These are phyloP conservation scores for Kazachstania viticola DNA, from an alignment of 805 yeast genomes.

Conservation along the genomic window DNA sequence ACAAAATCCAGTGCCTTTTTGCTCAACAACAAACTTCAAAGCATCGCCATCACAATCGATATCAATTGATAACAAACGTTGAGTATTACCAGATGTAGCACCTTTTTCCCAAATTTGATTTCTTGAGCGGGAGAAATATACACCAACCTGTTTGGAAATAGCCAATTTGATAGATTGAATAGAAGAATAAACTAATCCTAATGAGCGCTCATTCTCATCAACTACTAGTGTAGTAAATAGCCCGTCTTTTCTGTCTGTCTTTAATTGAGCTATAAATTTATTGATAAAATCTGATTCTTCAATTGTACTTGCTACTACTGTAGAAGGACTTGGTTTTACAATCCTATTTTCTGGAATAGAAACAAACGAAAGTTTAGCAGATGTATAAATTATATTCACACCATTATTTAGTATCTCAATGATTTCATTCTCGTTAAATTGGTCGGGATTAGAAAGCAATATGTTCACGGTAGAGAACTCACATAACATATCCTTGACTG, in stretches of 20 bases:
- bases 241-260: slow-evolving; percentile 80
- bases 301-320: slow-evolving; percentile 3
- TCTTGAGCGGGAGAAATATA: slow-evolving; percentile 79
- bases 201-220: slow-evolving; percentile 52
- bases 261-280: slow-evolving; percentile 36
- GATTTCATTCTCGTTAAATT: slow-evolving; percentile 31
- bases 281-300: slow-evolving; percentile 12
- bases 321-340: slow-evolving; percentile 7
- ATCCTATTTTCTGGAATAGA: slow-evolving; percentile 40
- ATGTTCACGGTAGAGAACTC: slow-evolving; percentile 19
- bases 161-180: slow-evolving; percentile 72
- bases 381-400: slow-evolving; percentile 32
- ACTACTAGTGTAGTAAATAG: slow-evolving; percentile 76
- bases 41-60: slow-evolving; percentile 92
- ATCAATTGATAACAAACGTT: slow-evolving; percentile 52
- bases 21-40: slow-evolving; percentile 75
- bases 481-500: slow-evolving; percentile 7
- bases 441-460: slow-evolving; percentile 11
- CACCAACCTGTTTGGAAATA: slow-evolving; percentile 71
- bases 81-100: slow-evolving; percentile 92
- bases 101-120: slow-evolving; percentile 96
- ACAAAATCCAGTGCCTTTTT: slow-evolving; percentile 82
- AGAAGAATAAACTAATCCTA: slow-evolving; percentile 90
- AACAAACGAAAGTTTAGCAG: slow-evolving; percentile 15
- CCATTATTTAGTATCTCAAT: slow-evolving; percentile 53